These are phyloP conservation scores for Capsicum rhomboideum DNA, from an alignment of 257 asterid species.

Conservation along the genomic window DNA sequence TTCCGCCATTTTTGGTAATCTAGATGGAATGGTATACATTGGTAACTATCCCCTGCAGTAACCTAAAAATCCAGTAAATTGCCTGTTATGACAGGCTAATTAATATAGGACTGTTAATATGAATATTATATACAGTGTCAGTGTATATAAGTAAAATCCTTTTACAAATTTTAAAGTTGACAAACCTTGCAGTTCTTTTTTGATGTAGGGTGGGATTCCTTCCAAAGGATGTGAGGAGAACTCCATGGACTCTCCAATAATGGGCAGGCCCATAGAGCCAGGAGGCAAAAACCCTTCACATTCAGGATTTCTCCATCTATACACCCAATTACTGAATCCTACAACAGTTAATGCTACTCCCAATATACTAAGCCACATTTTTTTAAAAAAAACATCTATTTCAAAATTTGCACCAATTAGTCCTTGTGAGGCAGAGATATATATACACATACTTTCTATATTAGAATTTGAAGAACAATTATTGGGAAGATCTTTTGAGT, in stretches of 20 bases:
- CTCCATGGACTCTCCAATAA: slow-evolving; percentile 13
- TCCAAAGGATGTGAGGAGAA: background rate
- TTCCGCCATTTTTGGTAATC: too few relatives aligned
- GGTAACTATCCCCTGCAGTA: too few relatives aligned
- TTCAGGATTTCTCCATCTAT: slow-evolving; percentile 18
- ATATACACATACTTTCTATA: too few relatives aligned
- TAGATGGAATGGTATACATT: too few relatives aligned
- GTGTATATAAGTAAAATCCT: background rate
- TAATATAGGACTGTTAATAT: too few relatives aligned
- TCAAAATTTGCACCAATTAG: too few relatives aligned
- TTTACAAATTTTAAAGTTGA: background rate
- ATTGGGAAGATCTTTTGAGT: too few relatives aligned
- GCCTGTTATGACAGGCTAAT: background rate
- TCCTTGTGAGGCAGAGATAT: background rate
- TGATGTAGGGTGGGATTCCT: slow-evolving; percentile 8
- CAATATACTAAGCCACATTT: background rate
- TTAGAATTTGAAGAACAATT: too few relatives aligned
- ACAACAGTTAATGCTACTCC: background rate
- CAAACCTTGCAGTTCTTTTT: slow-evolving; percentile 2
- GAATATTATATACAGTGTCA: too few relatives aligned
- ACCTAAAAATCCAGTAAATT: background rate
- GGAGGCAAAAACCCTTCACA: slow-evolving; percentile 13
- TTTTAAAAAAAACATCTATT: too few relatives aligned
- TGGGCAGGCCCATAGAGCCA: slow-evolving; percentile 18
- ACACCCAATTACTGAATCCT: slow-evolving; percentile 1